Conservation (phyloP, 352 stramenopile species). For the Pythium volutum region DNA sequence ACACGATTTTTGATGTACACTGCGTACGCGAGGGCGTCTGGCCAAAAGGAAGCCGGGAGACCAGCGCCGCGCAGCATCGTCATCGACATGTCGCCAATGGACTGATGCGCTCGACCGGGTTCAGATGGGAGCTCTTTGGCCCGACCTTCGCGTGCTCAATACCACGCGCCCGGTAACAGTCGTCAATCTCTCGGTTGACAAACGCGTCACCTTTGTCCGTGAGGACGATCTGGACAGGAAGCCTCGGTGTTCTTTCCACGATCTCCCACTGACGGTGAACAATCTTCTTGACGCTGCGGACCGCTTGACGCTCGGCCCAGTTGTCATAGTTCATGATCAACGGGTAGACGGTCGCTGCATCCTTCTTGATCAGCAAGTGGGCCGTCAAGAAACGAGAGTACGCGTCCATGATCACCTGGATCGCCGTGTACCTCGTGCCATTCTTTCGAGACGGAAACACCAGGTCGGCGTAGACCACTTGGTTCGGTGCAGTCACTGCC, state of each 20-base stretch:
- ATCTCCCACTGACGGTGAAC: neutral
- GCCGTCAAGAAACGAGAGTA: constrained; percentile 1
- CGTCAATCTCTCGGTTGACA: constrained; percentile 2
- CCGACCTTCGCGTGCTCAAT: constrained; percentile 8
- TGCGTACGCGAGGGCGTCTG: too few relatives aligned
- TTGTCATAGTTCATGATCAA: neutral
- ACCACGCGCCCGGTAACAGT: neutral
- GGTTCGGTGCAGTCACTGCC: neutral
- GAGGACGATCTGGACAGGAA: neutral
- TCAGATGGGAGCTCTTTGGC: constrained; percentile 16
- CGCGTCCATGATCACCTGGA: constrained; percentile 10
- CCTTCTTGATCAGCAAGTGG: neutral
- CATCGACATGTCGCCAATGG: constrained; percentile 2
- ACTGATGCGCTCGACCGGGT: constrained; percentile 12
- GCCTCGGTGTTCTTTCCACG: neutral
- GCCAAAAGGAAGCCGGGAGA: too few relatives aligned
- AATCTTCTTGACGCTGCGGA: constrained; percentile 1
- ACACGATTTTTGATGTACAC: too few relatives aligned
- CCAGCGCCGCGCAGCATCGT: constrained; percentile 1
- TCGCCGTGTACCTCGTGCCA: neutral
- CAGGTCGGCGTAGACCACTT: constrained; percentile 10
- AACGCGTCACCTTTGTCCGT: constrained; percentile 15
- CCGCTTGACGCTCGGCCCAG: neutral
- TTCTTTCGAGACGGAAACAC: constrained; percentile 4
- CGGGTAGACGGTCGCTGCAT: neutral